These are phyloP conservation scores for Pneumocystis murina DNA, from an alignment of 1,139 yeast genomes.

Conservation along the genomic window DNA sequence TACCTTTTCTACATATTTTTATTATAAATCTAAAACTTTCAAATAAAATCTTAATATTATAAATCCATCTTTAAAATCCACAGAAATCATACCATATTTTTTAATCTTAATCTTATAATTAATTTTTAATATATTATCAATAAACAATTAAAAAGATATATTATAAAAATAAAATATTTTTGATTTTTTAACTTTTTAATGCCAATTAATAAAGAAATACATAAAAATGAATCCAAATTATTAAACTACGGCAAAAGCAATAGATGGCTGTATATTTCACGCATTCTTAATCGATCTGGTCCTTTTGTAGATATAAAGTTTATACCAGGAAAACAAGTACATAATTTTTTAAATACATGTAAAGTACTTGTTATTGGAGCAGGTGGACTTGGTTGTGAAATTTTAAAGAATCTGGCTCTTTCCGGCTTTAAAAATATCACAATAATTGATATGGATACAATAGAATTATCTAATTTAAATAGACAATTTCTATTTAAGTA, in stretches of 20 bases:
- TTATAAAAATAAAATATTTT: background rate
- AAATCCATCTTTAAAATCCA: no score
- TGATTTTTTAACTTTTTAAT: background rate
- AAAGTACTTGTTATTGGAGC: constrained; percentile 48
- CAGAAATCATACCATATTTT: no score
- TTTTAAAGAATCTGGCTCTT: constrained; percentile 66
- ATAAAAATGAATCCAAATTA: background rate
- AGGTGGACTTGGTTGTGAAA: constrained; percentile 93
- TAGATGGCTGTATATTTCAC: constrained; percentile 5
- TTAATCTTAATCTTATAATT: background rate
- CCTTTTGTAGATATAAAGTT: constrained; percentile 3
- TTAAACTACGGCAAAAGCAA: background rate
- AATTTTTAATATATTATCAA: background rate
- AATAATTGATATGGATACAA: constrained; percentile 89
- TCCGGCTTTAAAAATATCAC: constrained; percentile 62
- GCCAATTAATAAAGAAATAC: background rate
- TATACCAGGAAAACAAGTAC: background rate
- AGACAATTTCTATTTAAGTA: constrained; percentile 62
- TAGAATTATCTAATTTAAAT: constrained; percentile 77
- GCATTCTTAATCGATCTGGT: constrained; percentile 2
- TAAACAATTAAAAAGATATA: no score
- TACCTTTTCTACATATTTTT: background rate
- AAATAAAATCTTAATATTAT: no score
- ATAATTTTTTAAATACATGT: constrained; percentile 5
- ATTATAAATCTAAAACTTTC: no score